Percentiles rank a stretch among this genome's conserved stretches.
Conservation (phyloP, 495 filamentous ascomycete genomes). For the Talaromyces thailandensis region DNA sequence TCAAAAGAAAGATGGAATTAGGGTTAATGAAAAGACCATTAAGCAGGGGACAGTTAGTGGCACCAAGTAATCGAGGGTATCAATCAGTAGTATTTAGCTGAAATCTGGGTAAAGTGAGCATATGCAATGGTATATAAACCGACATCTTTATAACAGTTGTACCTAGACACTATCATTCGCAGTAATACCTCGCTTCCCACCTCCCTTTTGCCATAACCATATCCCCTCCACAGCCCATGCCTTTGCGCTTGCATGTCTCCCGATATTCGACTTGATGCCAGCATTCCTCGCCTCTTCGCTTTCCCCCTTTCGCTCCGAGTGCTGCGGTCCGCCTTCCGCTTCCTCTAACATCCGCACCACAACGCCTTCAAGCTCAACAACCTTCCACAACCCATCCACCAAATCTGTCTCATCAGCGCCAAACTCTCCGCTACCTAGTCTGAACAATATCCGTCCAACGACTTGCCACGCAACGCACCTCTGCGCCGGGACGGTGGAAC, state of each 20-base stretch:
- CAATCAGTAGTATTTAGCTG: no score
- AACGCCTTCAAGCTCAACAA: constrained; percentile 68
- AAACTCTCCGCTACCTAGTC: constrained; percentile 73
- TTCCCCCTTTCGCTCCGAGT: constrained; percentile 18
- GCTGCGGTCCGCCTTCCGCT: constrained; percentile 43
- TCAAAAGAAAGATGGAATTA: no score
- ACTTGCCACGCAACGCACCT: constrained; percentile 89
- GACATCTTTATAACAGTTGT: background rate
- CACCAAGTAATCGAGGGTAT: no score
- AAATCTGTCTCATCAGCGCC: constrained; percentile 50
- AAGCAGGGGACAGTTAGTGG: no score
- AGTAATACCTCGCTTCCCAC: constrained; percentile 41
- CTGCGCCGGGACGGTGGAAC: constrained; percentile 77
- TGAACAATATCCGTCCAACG: constrained; percentile 74
- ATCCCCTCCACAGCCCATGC: constrained; percentile 84
- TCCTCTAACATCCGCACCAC: constrained; percentile 64
- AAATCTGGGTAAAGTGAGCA: no score
- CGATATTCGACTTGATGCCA: constrained; percentile 21
- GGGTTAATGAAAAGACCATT: no score
- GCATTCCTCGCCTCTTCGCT: constrained; percentile 7
- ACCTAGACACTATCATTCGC: constrained; percentile 8
- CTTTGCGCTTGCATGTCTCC: constrained; percentile 53
- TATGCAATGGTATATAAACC: background rate
- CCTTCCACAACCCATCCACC: constrained; percentile 61
- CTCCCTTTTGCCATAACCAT: constrained; percentile 84